Conservation (phyloP, 139 green algal species). For the Microglena sp. region DNA sequence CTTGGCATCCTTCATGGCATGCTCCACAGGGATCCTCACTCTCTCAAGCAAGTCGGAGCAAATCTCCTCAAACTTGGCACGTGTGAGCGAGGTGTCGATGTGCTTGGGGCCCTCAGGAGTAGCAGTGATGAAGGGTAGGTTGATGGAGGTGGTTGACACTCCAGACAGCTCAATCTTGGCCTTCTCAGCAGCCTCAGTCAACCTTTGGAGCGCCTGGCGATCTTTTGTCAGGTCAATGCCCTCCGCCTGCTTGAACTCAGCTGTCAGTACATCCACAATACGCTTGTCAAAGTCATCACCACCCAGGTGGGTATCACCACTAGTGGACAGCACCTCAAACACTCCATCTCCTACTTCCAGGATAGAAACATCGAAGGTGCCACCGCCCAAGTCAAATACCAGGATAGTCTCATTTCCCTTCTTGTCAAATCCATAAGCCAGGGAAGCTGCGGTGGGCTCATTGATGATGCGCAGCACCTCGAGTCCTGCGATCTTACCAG, state of each 20-base stretch:
- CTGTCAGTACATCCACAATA: conserved; percentile 93
- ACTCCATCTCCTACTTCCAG: conserved; percentile 93
- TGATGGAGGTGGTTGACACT: conserved; percentile 77
- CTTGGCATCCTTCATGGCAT: conserved; percentile 89
- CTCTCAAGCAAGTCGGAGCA: conserved; percentile 88
- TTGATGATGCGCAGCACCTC: conserved; percentile 99
- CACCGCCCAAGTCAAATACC: conserved; percentile 97
- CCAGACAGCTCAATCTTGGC: conserved; percentile 97
- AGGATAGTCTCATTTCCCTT: conserved; percentile 99
- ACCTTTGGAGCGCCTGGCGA: conserved; percentile 69
- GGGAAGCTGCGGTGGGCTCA: conserved; percentile 94
- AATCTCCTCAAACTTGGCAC: conserved; percentile 85
- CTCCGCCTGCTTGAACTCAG: conserved; percentile 87
- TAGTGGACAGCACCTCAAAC: conserved; percentile 98
- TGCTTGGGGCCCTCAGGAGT: conserved; percentile 98
- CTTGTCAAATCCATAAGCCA: conserved; percentile 96
- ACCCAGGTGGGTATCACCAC: conserved; percentile 95
- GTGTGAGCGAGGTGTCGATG: conserved; percentile 81
- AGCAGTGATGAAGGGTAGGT: conserved; percentile 98
- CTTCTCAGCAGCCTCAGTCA: conserved; percentile 98
- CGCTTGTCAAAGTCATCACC: conserved; percentile 99
- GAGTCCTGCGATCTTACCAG: conserved; percentile 87
- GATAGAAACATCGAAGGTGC: conserved; percentile 98
- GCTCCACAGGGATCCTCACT: conserved; percentile 80
- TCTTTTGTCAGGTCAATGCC: conserved; percentile 95